Percentiles rank a stretch among this genome's conserved stretches.
Conservation (phyloP, 2,329 filamentous ascomycete species). For the Nigrospora osmanthi region DNA sequence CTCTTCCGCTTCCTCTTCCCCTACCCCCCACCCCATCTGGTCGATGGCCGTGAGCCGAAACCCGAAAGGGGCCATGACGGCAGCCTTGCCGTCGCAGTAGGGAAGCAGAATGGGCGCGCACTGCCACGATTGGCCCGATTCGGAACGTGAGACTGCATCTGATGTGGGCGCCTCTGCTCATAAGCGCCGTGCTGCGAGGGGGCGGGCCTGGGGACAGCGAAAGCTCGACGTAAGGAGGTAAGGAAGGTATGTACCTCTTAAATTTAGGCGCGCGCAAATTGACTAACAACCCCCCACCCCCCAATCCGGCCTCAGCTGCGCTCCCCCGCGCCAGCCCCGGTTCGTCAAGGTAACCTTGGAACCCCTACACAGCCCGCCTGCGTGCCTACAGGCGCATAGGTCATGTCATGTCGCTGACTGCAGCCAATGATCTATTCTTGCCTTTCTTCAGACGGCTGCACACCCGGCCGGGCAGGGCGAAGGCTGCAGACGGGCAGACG, state of each 20-base stretch:
- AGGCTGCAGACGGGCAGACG: no score
- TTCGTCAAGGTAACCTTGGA: neutral
- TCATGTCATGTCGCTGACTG: neutral
- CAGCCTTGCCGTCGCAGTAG: constrained; percentile 1
- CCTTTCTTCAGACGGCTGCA: neutral
- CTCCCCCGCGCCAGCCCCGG: no score
- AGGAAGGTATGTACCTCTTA: no score
- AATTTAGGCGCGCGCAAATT: constrained; percentile 6
- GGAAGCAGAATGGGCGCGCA: neutral
- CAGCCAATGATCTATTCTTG: constrained; percentile 1
- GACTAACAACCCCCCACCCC: neutral
- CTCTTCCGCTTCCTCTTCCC: no score
- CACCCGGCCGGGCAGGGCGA: no score
- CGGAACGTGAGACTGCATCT: neutral
- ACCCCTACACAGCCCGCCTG: neutral
- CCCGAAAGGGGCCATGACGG: neutral
- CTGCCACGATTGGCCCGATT: constrained; percentile 6
- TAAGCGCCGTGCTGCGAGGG: neutral
- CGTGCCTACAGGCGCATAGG: neutral
- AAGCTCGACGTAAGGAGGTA: neutral
- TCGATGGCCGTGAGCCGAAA: no score
- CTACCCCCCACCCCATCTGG: no score
- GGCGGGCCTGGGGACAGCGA: neutral
- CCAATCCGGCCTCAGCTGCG: no score
- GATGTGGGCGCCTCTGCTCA: neutral